Percentiles rank a stretch among this genome's conserved stretches.
These are phyloP conservation scores for Zangia roseola DNA, from an alignment of 768 basidiomycete genomes.

Conservation along the genomic window DNA sequence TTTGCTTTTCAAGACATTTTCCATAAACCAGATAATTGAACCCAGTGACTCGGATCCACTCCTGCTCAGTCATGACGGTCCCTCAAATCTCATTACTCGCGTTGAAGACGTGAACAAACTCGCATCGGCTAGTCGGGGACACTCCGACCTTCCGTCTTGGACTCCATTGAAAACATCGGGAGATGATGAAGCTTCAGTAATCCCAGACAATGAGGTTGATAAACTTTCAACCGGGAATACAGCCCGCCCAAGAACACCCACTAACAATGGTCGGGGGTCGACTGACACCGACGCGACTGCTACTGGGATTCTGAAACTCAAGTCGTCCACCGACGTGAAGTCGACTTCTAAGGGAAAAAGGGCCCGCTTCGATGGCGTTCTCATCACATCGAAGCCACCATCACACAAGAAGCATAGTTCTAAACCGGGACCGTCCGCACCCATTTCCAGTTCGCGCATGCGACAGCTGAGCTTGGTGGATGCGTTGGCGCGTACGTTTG, in stretches of 20 bases:
- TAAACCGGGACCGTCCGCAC: not conserved
- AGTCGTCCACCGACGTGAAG: not conserved
- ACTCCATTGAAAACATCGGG: conserved; percentile 9
- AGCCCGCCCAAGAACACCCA: not conserved
- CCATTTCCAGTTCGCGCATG: not conserved
- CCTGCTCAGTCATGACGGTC: not conserved
- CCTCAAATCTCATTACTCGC: not conserved
- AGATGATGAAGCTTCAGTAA: not conserved
- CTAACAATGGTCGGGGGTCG: not conserved
- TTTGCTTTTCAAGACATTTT: conserved; percentile 11
- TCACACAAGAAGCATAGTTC: not conserved
- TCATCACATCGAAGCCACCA: conserved; percentile 17
- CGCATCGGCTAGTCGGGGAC: not conserved
- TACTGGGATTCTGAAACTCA: not conserved
- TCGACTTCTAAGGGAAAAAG: conserved; percentile 10
- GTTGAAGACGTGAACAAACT: not conserved
- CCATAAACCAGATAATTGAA: not conserved
- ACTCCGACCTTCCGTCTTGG: conserved; percentile 25
- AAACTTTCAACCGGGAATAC: not conserved
- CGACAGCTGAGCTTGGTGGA: conserved; percentile 18
- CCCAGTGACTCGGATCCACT: conserved; percentile 2
- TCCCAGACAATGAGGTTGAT: conserved; percentile 11
- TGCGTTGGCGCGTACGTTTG: conserved; percentile 25
- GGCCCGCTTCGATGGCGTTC: conserved; percentile 23
- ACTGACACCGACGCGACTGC: not conserved